A percentile compares a stretch with the other conserved stretches of the same genome.
Evolutionary conservation across 441 rosid genomes (phyloP).

Genomic region (Cnidoscolus chayamansa): DNA sequence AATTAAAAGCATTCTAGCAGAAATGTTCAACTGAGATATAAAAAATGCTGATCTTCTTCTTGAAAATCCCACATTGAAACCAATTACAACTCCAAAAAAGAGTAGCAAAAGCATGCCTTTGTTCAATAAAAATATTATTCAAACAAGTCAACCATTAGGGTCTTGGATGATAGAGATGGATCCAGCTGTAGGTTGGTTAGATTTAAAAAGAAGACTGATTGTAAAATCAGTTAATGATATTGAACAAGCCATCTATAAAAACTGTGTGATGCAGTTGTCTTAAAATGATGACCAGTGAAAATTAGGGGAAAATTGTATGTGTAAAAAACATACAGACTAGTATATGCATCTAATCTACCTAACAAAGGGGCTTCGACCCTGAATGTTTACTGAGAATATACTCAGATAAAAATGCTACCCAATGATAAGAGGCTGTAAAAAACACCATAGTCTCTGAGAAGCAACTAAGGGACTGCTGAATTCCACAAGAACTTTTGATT

Average conservation of each 20-base stretch:
- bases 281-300: neutral
- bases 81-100: neutral
- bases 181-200: neutral
- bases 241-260: neutral
- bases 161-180: neutral
- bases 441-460: neutral
- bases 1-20: neutral
- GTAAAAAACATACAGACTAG: neutral
- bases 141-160: neutral
- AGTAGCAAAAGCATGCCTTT: neutral
- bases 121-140: neutral
- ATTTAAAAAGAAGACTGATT: neutral
- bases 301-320: neutral
- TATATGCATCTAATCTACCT: neutral
- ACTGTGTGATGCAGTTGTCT: neutral
- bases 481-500: too few relatives aligned
- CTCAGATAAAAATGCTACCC: neutral
- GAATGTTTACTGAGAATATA: neutral
- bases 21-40: neutral
- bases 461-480: neutral
- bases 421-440: neutral
- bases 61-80: neutral
- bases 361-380: neutral
- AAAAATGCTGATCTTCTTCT: neutral
- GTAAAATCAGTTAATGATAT: neutral